phyloP scores from a whole-genome alignment of 768 basidiomycete species.

The Pisolithus tinctorius region DNA sequence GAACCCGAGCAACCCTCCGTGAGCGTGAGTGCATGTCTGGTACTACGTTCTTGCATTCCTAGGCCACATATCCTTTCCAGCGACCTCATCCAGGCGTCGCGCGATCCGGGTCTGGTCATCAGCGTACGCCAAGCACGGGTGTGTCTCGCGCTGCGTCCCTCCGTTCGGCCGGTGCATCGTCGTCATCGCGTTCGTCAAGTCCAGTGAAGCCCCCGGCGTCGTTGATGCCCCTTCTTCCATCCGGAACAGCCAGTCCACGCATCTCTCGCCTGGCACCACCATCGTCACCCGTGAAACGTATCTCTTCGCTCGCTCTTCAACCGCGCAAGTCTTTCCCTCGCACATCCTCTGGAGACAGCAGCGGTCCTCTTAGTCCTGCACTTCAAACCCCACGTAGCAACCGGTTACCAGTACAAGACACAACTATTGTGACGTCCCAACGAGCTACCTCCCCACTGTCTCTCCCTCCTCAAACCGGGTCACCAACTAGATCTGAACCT shows the following conservation, averaged over 20 bases:
- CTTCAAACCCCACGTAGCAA: slow-evolving; percentile 24
- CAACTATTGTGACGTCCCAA: slow-evolving; percentile 10
- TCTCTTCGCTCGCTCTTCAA: slow-evolving; percentile 39
- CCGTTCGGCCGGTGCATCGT: slow-evolving; percentile 39
- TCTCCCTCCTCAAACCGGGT: slow-evolving; percentile 26
- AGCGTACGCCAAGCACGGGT: slow-evolving; percentile 50
- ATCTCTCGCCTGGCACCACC: slow-evolving; percentile 27
- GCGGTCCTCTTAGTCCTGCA: slow-evolving; percentile 24
- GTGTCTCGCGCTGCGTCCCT: slow-evolving; percentile 33
- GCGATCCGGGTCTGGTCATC: slow-evolving; percentile 43
- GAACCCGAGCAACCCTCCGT: slow-evolving; percentile 20
- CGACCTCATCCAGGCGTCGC: slow-evolving; percentile 19
- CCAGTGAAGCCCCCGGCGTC: slow-evolving; percentile 43
- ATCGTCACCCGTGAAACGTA: slow-evolving; percentile 55
- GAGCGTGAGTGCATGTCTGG: slow-evolving; percentile 16
- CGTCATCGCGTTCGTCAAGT: slow-evolving; percentile 59
- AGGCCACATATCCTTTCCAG: slow-evolving; percentile 8
- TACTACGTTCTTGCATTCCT: background rate
- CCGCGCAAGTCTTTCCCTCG: slow-evolving; percentile 46
- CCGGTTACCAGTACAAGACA: slow-evolving; percentile 17
- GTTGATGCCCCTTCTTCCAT: slow-evolving; percentile 20
- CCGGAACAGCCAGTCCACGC: slow-evolving; percentile 21
- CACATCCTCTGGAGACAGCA: slow-evolving; percentile 33
- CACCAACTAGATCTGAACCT: slow-evolving; percentile 18
- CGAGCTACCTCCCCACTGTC: slow-evolving; percentile 37